These are phyloP conservation scores for Coprinopsis marcescibilis DNA, from an alignment of 768 basidiomycete species.

Conservation along the genomic window DNA sequence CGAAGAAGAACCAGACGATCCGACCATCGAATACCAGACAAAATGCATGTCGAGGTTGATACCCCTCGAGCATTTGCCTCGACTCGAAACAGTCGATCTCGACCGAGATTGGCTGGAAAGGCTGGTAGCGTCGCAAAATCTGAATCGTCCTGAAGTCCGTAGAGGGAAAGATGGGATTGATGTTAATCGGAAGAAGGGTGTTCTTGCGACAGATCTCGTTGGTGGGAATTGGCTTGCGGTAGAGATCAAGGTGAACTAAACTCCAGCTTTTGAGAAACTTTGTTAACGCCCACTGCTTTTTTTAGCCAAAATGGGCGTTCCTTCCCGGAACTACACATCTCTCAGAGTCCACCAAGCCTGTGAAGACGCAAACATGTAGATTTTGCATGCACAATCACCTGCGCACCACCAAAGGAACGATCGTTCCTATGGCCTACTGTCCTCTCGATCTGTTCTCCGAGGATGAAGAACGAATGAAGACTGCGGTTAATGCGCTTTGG, in stretches of 20 bases:
- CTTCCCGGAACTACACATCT: constrained; percentile 61
- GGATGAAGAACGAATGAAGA: constrained; percentile 50
- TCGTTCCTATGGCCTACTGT: constrained; percentile 55
- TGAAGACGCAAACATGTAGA: constrained; percentile 75
- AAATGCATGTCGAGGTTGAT: constrained; percentile 63
- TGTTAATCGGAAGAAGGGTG: constrained; percentile 42
- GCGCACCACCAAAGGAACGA: constrained; percentile 34
- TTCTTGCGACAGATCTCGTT: constrained; percentile 79
- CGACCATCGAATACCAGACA: constrained; percentile 50
- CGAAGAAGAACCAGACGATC: constrained; percentile 31
- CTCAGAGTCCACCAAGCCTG: constrained; percentile 44
- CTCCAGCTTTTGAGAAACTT: neutral
- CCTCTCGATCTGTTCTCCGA: constrained; percentile 88
- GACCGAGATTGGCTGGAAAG: constrained; percentile 53
- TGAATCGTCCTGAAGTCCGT: constrained; percentile 51
- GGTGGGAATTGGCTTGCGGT: constrained; percentile 61
- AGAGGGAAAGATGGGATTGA: constrained; percentile 57
- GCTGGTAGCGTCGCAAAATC: constrained; percentile 42
- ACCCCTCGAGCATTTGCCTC: constrained; percentile 52
- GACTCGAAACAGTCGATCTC: constrained; percentile 44
- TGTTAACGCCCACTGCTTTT: neutral
- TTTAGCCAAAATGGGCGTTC: constrained; percentile 96
- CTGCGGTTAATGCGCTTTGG: constrained; percentile 69
- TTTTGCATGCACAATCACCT: constrained; percentile 84
- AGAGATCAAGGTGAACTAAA: constrained; percentile 77